phyloP scores from a whole-genome alignment of 208 protist genomes.

The Leishmania tarentolae region DNA sequence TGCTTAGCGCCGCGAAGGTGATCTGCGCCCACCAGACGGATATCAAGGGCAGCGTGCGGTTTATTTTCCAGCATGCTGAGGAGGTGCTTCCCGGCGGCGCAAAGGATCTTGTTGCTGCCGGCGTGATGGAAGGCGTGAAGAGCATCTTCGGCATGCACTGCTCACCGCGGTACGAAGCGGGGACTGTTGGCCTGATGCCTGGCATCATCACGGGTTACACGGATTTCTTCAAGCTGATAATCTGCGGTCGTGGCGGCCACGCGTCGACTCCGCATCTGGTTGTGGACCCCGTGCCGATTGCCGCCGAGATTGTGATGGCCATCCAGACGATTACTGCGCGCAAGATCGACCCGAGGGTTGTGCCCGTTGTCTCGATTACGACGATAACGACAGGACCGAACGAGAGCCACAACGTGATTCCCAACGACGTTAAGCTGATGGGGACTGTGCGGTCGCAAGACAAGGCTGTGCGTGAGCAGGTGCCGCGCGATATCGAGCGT shows the following conservation, averaged over 20 bases:
- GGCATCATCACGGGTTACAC: slow-evolving; percentile 40
- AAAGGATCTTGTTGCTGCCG: slow-evolving; percentile 46
- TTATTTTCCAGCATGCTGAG: slow-evolving; percentile 81
- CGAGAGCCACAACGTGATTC: slow-evolving; percentile 73
- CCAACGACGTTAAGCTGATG: slow-evolving; percentile 51
- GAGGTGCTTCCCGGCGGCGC: slow-evolving; percentile 64
- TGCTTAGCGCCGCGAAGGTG: slow-evolving; percentile 68
- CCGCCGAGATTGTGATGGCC: slow-evolving; percentile 50
- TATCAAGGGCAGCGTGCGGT: slow-evolving; percentile 66
- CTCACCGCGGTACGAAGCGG: slow-evolving; percentile 32
- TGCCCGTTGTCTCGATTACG: slow-evolving; percentile 57
- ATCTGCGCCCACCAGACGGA: slow-evolving; percentile 47
- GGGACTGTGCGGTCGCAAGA: slow-evolving; percentile 58
- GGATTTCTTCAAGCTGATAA: slow-evolving; percentile 56
- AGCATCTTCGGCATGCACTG: slow-evolving; percentile 63
- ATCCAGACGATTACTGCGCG: slow-evolving; percentile 69
- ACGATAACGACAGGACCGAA: slow-evolving; percentile 51
- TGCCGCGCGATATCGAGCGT: slow-evolving; percentile 45
- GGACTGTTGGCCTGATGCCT: slow-evolving; percentile 29
- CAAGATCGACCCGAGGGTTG: slow-evolving; percentile 37
- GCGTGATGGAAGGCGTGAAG: slow-evolving; percentile 59
- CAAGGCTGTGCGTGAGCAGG: slow-evolving; percentile 37
- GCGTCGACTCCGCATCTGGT: slow-evolving; percentile 60
- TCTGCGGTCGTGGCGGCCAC: slow-evolving; percentile 58
- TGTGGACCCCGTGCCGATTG: slow-evolving; percentile 66